Evolutionary conservation across 2,329 filamentous ascomycete genomes (phyloP), one percentile per base, ranked within the genome.

Genomic region (Anthostomella pinea): DNA sequence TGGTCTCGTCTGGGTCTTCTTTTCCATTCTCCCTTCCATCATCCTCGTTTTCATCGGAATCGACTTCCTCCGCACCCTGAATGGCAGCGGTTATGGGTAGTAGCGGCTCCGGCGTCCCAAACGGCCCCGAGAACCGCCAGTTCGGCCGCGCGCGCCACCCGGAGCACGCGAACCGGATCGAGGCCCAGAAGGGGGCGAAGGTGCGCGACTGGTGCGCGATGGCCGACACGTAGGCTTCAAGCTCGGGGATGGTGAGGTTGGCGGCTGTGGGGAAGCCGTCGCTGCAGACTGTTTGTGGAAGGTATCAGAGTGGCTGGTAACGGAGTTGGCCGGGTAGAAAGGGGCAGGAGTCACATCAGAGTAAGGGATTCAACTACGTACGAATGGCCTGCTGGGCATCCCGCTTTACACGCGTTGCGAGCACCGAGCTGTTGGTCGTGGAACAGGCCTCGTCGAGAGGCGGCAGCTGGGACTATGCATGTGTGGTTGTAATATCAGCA

Each of bases 51-150:
- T 23, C 28, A 11, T 18, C 28, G 18, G 3, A 17, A 18, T 10
- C 2, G 18, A 26, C 23, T 9, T 18, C 27, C 8, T 13, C 15
- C 15, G 8, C 11, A 8, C 9, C 17, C 15, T 9, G 11, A n/a
- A 18, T 8, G 25, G 16, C 3, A 13, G 32, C 7, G 17, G 34
- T 16, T 6, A 13, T 10, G 27, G 34, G 11, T 6, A n/a, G 9
- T 9, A 59, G 31, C 3, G 20, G 32, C n/a, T 13, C n/a, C 2
- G 41, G 43, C 8, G 45, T 51, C n/a, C 35, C 38, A 20, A 38
- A 49, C 33, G 49, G 50, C 45, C 65, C 59, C 3, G 49, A 47
- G 52, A 68, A 72, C n/a, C 58, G 49, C 60, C 63, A 70, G 38
- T 56, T 60, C 6, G 69, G 57, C 2, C 58, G 54, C 17, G 66